A percentile compares a stretch with the other conserved stretches of the same genome.
Evolutionary conservation across 2,329 filamentous ascomycete genomes (phyloP).

Genomic region (Colletotrichum liaoningense): DNA sequence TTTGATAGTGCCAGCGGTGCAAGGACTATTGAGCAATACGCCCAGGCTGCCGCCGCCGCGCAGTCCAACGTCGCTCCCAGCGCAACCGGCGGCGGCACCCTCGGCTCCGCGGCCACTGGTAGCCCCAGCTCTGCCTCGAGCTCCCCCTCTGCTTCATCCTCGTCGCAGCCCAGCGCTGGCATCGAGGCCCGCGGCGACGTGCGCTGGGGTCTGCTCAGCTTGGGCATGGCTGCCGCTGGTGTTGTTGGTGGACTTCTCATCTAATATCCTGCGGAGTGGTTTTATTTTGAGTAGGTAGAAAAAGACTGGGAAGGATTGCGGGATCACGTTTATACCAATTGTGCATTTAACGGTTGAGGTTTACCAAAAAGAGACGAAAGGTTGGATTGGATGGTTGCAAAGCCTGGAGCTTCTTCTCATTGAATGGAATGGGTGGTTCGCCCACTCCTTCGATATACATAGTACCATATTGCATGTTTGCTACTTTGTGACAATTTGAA

Average conservation of each 20-base stretch:
- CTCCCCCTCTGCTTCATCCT: not conserved
- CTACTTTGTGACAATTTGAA: not conserved
- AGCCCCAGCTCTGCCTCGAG: conserved; percentile 15
- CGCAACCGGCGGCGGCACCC: conserved; percentile 28
- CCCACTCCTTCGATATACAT: not conserved
- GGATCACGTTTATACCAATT: not conserved
- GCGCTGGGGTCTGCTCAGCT: conserved; percentile 30
- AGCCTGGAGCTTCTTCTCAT: not conserved
- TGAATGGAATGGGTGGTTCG: not conserved
- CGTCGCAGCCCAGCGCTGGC: conserved; percentile 22
- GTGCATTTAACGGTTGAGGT: not conserved
- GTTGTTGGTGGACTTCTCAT: conserved; percentile 32
- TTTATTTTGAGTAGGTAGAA: not conserved
- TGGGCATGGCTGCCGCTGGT: conserved; percentile 28
- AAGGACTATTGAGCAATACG: conserved; percentile 21
- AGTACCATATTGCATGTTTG: conserved; percentile 3
- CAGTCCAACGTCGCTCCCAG: conserved; percentile 32
- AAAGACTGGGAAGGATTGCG: not conserved
- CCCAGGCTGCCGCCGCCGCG: conserved; percentile 15
- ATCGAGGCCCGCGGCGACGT: conserved; percentile 27
- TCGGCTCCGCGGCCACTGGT: conserved; percentile 21
- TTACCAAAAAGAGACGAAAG: too few species aligned
- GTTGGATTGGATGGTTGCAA: not conserved
- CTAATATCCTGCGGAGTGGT: not conserved
- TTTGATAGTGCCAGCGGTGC: not conserved